Percentiles rank a stretch among this genome's conserved stretches.
Conservation (phyloP, 352 stramenopile species). For the Thraustochytrium striatum region DNA sequence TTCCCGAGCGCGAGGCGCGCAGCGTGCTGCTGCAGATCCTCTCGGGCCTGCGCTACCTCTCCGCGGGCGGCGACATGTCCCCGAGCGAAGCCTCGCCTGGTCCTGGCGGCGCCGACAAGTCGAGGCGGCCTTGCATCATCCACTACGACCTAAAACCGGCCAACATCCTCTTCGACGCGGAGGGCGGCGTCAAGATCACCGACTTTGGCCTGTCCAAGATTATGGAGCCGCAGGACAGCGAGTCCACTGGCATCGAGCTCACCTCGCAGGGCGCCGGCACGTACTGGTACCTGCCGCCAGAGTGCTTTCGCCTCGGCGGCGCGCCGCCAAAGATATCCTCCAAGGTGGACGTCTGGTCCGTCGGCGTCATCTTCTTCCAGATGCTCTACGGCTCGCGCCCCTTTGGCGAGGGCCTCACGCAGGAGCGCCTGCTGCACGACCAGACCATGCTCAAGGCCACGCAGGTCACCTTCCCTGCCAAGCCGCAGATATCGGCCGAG, state of each 20-base stretch:
- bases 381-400: conserved; percentile 83
- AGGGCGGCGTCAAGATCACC: conserved; percentile 84
- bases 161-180: conserved; percentile 86
- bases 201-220: conserved; percentile 81
- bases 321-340: conserved; percentile 58
- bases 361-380: conserved; percentile 90
- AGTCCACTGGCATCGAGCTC: conserved; percentile 76
- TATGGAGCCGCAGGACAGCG: conserved; percentile 61
- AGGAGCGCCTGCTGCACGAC: conserved; percentile 60
- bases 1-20: conserved; percentile 75
- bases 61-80: conserved; percentile 48
- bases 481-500: conserved; percentile 67
- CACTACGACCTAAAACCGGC: conserved; percentile 90
- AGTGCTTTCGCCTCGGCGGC: conserved; percentile 72
- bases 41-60: conserved; percentile 76
- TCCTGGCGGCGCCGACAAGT: not conserved
- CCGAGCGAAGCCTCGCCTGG: not conserved
- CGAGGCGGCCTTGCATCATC: conserved; percentile 63
- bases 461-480: conserved; percentile 67
- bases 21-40: conserved; percentile 79
- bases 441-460: conserved; percentile 77
- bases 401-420: conserved; percentile 80
- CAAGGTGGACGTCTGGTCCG: conserved; percentile 87
- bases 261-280: conserved; percentile 85
- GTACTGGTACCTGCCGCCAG: conserved; percentile 90